These are phyloP conservation scores for Spinellus fusiger DNA, from an alignment of 192 early-diverging fungal species.

Conservation along the genomic window DNA sequence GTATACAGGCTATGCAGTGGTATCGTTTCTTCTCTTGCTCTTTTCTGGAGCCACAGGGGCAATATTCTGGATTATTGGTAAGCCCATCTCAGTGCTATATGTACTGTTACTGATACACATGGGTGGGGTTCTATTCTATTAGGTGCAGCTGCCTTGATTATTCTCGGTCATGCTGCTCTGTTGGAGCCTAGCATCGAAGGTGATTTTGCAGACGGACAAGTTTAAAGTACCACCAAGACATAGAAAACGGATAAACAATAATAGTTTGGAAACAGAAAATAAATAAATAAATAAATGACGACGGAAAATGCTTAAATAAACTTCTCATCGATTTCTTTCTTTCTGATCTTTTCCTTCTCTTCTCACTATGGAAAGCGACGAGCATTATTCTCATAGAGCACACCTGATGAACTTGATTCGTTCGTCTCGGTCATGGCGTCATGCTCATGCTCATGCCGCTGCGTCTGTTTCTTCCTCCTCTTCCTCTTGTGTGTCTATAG, in stretches of 20 bases:
- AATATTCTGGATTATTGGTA: constrained; percentile 58
- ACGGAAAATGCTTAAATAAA: too few species aligned
- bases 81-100: too few species aligned
- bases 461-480: neutral
- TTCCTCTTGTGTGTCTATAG: too few species aligned
- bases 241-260: neutral
- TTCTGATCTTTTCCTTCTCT: too few species aligned
- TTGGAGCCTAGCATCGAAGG: constrained; percentile 50
- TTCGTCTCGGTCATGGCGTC: neutral
- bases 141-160: constrained; percentile 52
- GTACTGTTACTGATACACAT: too few species aligned
- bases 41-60: constrained; percentile 46
- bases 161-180: constrained; percentile 51
- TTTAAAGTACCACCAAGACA: neutral
- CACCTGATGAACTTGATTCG: neutral
- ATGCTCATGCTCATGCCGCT: neutral
- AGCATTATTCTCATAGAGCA: too few species aligned
- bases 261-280: neutral
- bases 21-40: constrained; percentile 44
- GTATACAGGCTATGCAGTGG: constrained; percentile 35
- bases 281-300: neutral
- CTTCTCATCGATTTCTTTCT: too few species aligned
- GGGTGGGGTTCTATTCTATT: neutral
- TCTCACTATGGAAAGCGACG: too few species aligned
- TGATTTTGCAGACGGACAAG: constrained; percentile 36